A percentile compares a stretch with the other conserved stretches of the same genome.
phyloP scores from a whole-genome alignment of 768 basidiomycete genomes.

The Dacryopinax spathularia region DNA sequence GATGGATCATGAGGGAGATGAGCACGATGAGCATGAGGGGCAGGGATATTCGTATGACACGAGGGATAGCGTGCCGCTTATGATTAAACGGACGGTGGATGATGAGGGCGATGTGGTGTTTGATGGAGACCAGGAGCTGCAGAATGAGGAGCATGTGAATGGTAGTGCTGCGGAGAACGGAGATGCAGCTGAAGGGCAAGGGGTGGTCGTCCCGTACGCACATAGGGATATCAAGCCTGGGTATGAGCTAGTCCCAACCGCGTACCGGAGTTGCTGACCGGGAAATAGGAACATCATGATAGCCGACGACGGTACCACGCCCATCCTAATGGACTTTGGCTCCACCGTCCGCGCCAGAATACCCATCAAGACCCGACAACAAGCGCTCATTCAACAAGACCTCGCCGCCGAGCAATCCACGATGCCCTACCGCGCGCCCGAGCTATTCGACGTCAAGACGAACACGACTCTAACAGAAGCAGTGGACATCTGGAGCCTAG shows the following conservation, averaged over 20 bases:
- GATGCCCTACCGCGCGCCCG: slow-evolving; percentile 96
- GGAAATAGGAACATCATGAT: slow-evolving; percentile 81
- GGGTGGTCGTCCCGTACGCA: slow-evolving; percentile 72
- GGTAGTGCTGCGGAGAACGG: slow-evolving; percentile 10
- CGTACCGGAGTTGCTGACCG: not conserved
- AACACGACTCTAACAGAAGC: slow-evolving; percentile 77
- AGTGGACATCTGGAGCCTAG: slow-evolving; percentile 94
- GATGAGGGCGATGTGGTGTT: slow-evolving; percentile 54
- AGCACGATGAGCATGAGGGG: slow-evolving; percentile 22
- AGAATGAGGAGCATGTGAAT: slow-evolving; percentile 20
- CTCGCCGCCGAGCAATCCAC: slow-evolving; percentile 95
- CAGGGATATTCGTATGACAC: slow-evolving; percentile 3
- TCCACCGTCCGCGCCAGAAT: slow-evolving; percentile 79
- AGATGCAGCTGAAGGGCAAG: slow-evolving; percentile 25
- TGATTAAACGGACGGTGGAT: slow-evolving; percentile 42
- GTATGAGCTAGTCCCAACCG: slow-evolving; percentile 33
- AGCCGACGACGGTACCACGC: slow-evolving; percentile 66
- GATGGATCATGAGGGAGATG: slow-evolving; percentile 21
- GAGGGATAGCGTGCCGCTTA: slow-evolving; percentile 17
- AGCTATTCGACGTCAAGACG: slow-evolving; percentile 94
- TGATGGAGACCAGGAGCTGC: slow-evolving; percentile 63
- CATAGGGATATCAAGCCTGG: slow-evolving; percentile 95
- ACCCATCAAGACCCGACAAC: slow-evolving; percentile 61
- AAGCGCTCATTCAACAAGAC: slow-evolving; percentile 88
- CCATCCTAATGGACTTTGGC: slow-evolving; percentile 98